These are phyloP conservation scores for Diaporthe humulicola DNA, from an alignment of 2,329 filamentous ascomycete genomes.

Conservation along the genomic window DNA sequence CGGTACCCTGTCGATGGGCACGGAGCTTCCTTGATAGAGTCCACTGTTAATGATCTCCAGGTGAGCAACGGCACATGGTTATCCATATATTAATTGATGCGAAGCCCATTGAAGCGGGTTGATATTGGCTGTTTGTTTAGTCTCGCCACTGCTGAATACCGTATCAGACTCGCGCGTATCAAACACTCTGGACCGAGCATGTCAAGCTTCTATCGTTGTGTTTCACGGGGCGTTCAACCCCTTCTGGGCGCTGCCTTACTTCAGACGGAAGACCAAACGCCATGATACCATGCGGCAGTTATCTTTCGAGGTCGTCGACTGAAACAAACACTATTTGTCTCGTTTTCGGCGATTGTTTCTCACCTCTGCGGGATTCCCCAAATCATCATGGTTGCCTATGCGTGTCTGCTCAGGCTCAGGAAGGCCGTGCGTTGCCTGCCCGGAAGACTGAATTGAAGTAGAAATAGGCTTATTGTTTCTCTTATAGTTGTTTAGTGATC, in stretches of 20 bases:
- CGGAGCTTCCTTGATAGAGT: background rate
- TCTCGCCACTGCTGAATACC: background rate
- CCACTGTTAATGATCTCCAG: no score
- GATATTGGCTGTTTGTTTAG: background rate
- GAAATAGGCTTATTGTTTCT: background rate
- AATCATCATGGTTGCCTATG: background rate
- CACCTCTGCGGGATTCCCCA: conserved; percentile 6
- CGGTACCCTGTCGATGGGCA: background rate
- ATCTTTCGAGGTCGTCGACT: background rate
- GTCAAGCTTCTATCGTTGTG: conserved; percentile 25
- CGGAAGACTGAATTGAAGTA: background rate
- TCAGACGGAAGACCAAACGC: conserved; percentile 11
- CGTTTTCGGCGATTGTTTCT: conserved; percentile 6
- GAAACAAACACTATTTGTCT: conserved; percentile 20
- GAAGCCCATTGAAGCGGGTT: background rate
- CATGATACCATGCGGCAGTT: background rate
- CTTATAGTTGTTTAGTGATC: background rate
- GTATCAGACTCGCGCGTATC: conserved; percentile 11
- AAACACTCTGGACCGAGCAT: conserved; percentile 7
- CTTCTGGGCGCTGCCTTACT: background rate
- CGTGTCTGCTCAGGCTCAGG: background rate
- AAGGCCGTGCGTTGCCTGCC: background rate
- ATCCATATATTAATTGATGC: background rate
- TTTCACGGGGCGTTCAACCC: conserved; percentile 9
- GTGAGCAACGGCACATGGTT: background rate